Conservation (phyloP, 2,329 filamentous ascomycete genomes). For the Pyrenophora graminea region DNA sequence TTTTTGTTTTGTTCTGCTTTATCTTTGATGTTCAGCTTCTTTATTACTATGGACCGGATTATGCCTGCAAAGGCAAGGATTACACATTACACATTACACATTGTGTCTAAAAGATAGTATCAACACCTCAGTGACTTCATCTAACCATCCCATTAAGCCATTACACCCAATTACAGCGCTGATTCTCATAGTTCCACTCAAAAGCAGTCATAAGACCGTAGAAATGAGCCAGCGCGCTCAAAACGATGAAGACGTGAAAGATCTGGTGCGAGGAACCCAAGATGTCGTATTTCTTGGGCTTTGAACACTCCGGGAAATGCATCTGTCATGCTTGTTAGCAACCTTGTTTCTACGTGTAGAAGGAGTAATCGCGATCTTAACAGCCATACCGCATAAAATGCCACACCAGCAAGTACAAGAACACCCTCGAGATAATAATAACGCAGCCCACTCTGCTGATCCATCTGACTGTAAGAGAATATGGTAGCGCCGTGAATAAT, state of each 20-base stretch:
- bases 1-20: too few species aligned
- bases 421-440: constrained; percentile 5
- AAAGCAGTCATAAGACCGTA: constrained; percentile 7
- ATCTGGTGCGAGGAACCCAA: constrained; percentile 88
- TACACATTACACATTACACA: too few species aligned
- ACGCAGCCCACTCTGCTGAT: constrained; percentile 64
- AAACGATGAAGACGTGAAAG: constrained; percentile 84
- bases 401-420: constrained; percentile 68
- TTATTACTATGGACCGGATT: too few species aligned
- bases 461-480: constrained; percentile 63
- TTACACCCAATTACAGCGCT: constrained; percentile 4
- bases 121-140: too few species aligned
- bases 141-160: too few species aligned
- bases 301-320: constrained; percentile 71
- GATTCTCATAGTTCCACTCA: constrained; percentile 9
- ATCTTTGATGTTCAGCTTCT: too few species aligned
- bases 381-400: constrained; percentile 77
- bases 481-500: constrained; percentile 70
- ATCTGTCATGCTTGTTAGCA: constrained; percentile 64
- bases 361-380: constrained; percentile 59
- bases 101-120: too few species aligned
- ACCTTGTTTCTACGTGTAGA: constrained; percentile 68
- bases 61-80: too few species aligned
- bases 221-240: constrained; percentile 62
- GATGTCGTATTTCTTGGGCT: constrained; percentile 81